phyloP scores from a whole-genome alignment of 2,329 filamentous ascomycete genomes.

The Colletotrichum sp. region DNA sequence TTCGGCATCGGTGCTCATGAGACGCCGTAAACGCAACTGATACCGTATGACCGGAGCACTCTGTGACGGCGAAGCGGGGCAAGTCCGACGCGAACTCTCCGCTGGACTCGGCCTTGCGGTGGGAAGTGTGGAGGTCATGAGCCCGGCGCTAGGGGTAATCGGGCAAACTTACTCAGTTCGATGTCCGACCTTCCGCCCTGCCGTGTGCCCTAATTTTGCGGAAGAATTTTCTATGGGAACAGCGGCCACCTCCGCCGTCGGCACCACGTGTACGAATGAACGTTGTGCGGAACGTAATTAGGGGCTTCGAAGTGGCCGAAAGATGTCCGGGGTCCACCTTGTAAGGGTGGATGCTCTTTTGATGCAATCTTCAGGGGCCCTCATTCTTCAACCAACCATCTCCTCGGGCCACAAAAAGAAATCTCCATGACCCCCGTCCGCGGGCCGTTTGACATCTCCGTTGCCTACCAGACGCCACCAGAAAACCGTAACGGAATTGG shows the following conservation, averaged over 20 bases:
- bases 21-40: neutral
- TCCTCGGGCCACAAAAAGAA: neutral
- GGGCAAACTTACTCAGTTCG: neutral
- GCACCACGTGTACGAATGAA: conserved; percentile 9
- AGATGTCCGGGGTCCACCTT: neutral
- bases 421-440: neutral
- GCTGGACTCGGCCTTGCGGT: neutral
- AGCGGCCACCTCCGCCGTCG: neutral
- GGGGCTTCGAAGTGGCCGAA: conserved; percentile 1
- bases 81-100: neutral
- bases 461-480: neutral
- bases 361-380: neutral
- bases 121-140: neutral
- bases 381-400: conserved; percentile 5
- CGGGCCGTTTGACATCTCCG: conserved; percentile 15
- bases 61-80: neutral
- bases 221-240: neutral
- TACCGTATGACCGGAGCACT: neutral
- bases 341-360: neutral
- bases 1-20: neutral
- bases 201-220: neutral
- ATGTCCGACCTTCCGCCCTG: neutral
- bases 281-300: conserved; percentile 4
- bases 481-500: neutral
- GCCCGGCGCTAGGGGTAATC: neutral